phyloP scores from a whole-genome alignment of 176 grass and related monocot species.

The Phragmites australis region DNA sequence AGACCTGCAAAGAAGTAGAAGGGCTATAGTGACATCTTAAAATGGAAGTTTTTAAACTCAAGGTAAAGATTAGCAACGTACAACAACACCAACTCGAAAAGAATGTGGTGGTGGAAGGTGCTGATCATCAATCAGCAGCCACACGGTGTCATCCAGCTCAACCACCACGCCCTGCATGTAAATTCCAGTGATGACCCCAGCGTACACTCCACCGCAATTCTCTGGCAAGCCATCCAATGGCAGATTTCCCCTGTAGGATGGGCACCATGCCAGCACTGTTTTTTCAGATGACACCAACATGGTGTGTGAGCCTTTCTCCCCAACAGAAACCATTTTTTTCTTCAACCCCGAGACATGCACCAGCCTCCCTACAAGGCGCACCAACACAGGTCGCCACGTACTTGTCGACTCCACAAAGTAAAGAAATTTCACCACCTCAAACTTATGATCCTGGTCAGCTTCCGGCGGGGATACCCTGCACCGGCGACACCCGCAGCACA shows the following conservation, averaged over 20 bases:
- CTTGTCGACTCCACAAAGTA: slow-evolving; percentile 64
- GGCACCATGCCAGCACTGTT: slow-evolving; percentile 49
- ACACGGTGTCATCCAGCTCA: slow-evolving; percentile 64
- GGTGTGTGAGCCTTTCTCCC: slow-evolving; percentile 49
- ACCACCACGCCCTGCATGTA: slow-evolving; percentile 60
- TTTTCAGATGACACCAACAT: slow-evolving; percentile 59
- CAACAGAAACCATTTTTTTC: slow-evolving; percentile 63
- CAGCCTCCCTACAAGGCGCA: slow-evolving; percentile 54
- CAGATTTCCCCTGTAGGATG: slow-evolving; percentile 24
- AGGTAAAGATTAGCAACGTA: slow-evolving; percentile 45
- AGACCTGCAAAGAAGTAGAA: slow-evolving; percentile 52
- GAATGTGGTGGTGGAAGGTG: slow-evolving; percentile 58
- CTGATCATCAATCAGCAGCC: slow-evolving; percentile 70
- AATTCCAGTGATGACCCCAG: slow-evolving; percentile 67
- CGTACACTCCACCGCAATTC: slow-evolving; percentile 46
- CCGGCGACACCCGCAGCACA: slow-evolving; percentile 61
- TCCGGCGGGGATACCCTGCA: slow-evolving; percentile 36
- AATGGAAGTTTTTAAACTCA: slow-evolving; percentile 25
- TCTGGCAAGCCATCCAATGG: not conserved
- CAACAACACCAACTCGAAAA: slow-evolving; percentile 81
- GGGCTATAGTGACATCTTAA: slow-evolving; percentile 13
- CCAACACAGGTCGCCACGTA: slow-evolving; percentile 55
- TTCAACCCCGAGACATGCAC: slow-evolving; percentile 49
- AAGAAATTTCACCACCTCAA: slow-evolving; percentile 59
- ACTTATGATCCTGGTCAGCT: slow-evolving; percentile 42